Evolutionary conservation across 2,329 filamentous ascomycete species (phyloP), one percentile per base, ranked within the genome.

Genomic region (Fusarium neocosmosporiellum): DNA sequence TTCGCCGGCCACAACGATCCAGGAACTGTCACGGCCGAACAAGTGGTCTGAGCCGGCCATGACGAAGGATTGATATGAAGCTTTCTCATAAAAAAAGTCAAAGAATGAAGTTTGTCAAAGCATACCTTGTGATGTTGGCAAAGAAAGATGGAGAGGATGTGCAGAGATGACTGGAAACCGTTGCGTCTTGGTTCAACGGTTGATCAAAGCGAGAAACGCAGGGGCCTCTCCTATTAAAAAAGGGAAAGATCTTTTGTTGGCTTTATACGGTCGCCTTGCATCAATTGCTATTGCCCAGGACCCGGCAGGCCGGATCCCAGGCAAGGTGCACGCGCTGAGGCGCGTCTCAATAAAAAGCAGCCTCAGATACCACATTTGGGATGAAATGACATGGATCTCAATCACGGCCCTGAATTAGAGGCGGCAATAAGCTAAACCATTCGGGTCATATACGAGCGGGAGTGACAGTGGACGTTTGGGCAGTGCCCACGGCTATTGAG

Each of bases 401-500:
- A 53, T 68, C 24, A 65, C 65, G 66, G 66, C 48, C 54, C 46
- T 70, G 53, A 72, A 76, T 76, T 70, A 69, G 66, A 43, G 50
- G 57, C 22, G 20, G 39, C 9, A 50, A n/a, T 29, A 29, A 31
- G 27, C 46, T 50, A 50, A 16, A 22, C 22, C 33, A 20, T 37
- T 37, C 24, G 62, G 39, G 41, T 24, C 27, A 59, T 31, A 27
- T 36, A 63, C 36, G 43, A 50, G 34, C 16, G 43, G 16, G 46
- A 31, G 24, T 20, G 46, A n/a, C 33, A 33, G n/a, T 36, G 29
- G 54, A 61, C 62, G 59, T 64, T 70, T 63, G 53, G 63, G 27
- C 63, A n/a, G 36, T 41, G 59, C 34, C 54, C 55, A 55, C 37
- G 39, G 57, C 73, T 80, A 80, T 81, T 81, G 75, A 80, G 63